Base-by-base conservation (phyloP, 1,284 basidiomycete species). In the Naganishia sp. region DNA sequence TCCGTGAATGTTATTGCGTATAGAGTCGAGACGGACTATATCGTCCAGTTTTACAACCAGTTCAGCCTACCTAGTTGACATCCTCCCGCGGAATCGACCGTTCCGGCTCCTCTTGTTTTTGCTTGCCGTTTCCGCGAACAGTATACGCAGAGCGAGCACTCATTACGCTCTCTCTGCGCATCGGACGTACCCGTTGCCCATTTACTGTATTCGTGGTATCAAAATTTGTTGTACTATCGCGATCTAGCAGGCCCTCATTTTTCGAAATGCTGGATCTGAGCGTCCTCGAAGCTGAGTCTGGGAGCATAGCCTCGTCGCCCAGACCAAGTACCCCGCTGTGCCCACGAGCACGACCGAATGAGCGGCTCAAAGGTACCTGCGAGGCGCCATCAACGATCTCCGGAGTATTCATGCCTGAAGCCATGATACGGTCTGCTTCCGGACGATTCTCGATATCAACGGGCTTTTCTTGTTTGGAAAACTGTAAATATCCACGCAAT, bases 381-480 rank as follows among this genome's bases (percentile, higher is more conserved):
- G 59, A 52, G 23, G 44, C 53, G 43, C 61, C 61, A 33, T 64
- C 50, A 28, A 64, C 61, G 31, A 55, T 64, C n/a, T 54, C 28
- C 16, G 61, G 55, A 11, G 64, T 57, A 21, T 65, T 49, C 63
- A 56, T 57, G 25, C 46, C 54, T 36, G 49, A 65, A 11, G 21
- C 48, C 2, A 59, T 45, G 10, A 52, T 28, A 15, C 46, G 25
- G 23, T 50, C 49, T 7, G 21, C 48, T 15, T 61, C 59, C 15
- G 50, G 21, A 3, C 48, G 59, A 46, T 52, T 52, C 23, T 65
- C 63, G 18, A 65, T 16, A 39, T 65, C 63, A n/a, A 31, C 33
- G 45, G 63, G 54, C 49, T 57, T 65, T 4, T 55, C 63, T 42
- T 65, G 53, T 57, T 57, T 65, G 7, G 63, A 65, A 31, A 65